Base-by-base conservation (phyloP, 106 monocot species). In the Chionographis japonica region DNA sequence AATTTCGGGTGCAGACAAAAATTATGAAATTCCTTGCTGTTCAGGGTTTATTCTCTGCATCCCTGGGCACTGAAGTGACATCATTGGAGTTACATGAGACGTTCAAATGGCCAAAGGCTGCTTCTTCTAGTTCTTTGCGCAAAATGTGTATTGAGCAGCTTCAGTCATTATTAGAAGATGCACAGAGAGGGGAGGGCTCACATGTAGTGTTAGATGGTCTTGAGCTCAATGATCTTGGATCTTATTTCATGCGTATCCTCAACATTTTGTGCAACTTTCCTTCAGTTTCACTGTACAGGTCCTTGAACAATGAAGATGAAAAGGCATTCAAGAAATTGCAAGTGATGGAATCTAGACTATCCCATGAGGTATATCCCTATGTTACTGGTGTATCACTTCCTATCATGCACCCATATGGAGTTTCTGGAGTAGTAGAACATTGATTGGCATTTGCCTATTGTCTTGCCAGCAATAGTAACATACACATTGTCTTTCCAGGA, bases 51-150 rank as follows among this genome's bases (percentile, higher is more conserved):
- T 93, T 98, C 61, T 83, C 97, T 81, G 86, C 97, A 54, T 98
- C 97, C 50, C 62, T 98, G 38, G 97, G 97, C 36, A 93, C 82
- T 57, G 97, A 93, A 75, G 81, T 98, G 6, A 98, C 92, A 19
- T 98, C 97, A 12, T 98, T 98, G 75, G 93, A 98, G 72, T 68
- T 98, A 73, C 87, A 87, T 68, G 97, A 98, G 76, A 98, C 87
- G 63, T 98, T 98, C 62, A 90, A 79, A 69, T 98, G 97, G 97
- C 97, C 92, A 27, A 98, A 88, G 71, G 64, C 70, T 63, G 83
- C 89, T 12, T 92, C 66, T 57, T 85, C 93, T 14, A 79, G 78
- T 71, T 80, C 85, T 63, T 58, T 90, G 51, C 80, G 93, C 51
- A 90, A 52, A 61, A 63, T 72, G 69, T 98, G 97, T 61, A 90